These are phyloP conservation scores for Ramaria rubella DNA, from an alignment of 768 basidiomycete genomes.

Conservation along the genomic window DNA sequence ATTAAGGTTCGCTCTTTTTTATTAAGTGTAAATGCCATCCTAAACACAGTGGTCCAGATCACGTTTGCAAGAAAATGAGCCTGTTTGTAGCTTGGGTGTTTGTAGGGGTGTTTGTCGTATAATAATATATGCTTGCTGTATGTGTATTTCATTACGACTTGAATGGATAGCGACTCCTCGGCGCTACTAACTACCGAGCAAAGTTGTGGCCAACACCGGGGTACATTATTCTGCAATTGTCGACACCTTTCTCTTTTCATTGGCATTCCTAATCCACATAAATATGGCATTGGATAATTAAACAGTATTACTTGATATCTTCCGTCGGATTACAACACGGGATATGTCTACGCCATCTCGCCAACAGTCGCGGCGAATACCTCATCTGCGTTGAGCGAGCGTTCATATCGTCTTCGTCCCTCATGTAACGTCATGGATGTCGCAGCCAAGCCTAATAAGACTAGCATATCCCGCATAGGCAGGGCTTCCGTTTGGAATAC, in stretches of 20 bases:
- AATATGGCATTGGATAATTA: not conserved
- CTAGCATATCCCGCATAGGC: conserved; percentile 54
- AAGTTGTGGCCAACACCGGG: too few relatives aligned
- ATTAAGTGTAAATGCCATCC: not conserved
- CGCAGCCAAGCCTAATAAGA: conserved; percentile 61
- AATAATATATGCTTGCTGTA: not conserved
- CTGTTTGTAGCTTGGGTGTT: not conserved
- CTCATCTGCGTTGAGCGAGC: conserved; percentile 48
- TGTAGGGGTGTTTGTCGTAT: not conserved
- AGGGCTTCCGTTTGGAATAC: conserved; percentile 93
- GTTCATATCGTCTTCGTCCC: conserved; percentile 69
- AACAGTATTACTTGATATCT: not conserved
- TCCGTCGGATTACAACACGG: not conserved
- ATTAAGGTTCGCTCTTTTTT: conserved; percentile 65
- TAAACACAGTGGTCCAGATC: conserved; percentile 37
- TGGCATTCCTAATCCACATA: too few relatives aligned
- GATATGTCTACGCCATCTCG: conserved; percentile 49
- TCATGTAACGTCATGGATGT: conserved; percentile 71
- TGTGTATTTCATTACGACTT: not conserved
- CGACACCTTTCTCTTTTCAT: too few relatives aligned
- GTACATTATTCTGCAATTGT: too few relatives aligned
- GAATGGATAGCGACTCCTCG: too few relatives aligned
- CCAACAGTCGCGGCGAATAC: conserved; percentile 46
- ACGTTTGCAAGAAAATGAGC: conserved; percentile 67
- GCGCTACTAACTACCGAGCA: too few relatives aligned